These are phyloP conservation scores for Saturnispora gosingensis DNA, from an alignment of 805 yeast genomes.

Conservation along the genomic window DNA sequence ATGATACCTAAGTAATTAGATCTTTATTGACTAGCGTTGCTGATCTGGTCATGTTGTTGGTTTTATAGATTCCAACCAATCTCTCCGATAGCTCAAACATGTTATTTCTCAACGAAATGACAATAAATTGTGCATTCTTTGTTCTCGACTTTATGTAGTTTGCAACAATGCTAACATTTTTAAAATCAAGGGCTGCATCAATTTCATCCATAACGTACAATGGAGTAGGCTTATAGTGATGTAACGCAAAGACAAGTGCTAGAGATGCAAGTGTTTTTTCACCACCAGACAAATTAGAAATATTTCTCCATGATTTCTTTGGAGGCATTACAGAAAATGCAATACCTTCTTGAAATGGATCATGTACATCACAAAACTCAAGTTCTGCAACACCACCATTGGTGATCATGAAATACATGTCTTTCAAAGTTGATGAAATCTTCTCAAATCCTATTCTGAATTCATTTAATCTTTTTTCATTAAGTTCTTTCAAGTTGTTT, in stretches of 20 bases:
- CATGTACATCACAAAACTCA: constrained; percentile 89
- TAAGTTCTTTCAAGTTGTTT: constrained; percentile 52
- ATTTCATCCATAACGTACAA: constrained; percentile 98
- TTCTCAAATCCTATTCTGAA: constrained; percentile 88
- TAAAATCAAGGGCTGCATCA: constrained; percentile 95
- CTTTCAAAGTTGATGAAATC: constrained; percentile 82
- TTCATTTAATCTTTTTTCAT: constrained; percentile 69
- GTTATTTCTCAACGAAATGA: constrained; percentile 88
- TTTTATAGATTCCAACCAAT: constrained; percentile 91
- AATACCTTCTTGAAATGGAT: constrained; percentile 97
- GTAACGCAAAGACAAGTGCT: constrained; percentile 93
- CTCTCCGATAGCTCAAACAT: constrained; percentile 97
- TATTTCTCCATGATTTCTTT: constrained; percentile 94
- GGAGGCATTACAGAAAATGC: constrained; percentile 99
- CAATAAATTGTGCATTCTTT: constrained; percentile 92
- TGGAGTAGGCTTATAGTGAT: constrained; percentile 94
- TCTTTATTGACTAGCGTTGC: constrained; percentile 67
- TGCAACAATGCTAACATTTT: constrained; percentile 96
- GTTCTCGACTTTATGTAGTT: constrained; percentile 94
- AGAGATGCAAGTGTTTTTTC: constrained; percentile 92
- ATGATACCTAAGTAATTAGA: constrained; percentile 4
- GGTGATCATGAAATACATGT: constrained; percentile 97
- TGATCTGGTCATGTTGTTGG: constrained; percentile 81
- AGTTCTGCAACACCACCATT: constrained; percentile 99
- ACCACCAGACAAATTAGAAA: constrained; percentile 92